Base-by-base conservation (phyloP, 1,139 yeast genomes). In the Sugiyamaella japonica region DNA sequence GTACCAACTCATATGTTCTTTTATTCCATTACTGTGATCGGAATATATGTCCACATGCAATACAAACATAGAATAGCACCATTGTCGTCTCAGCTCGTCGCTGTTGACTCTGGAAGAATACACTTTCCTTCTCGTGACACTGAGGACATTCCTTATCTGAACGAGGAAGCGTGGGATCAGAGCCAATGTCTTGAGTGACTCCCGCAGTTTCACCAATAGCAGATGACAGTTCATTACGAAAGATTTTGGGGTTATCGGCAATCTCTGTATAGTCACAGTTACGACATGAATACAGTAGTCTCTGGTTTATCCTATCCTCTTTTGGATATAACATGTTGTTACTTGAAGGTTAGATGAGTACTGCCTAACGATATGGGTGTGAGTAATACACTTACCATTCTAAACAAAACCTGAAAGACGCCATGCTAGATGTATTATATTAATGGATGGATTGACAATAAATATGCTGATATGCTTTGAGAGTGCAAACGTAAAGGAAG, bases 291-390 rank as follows among this genome's bases (percentile, higher is more conserved):
- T 89, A 93, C 56, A 93, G 77, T 58, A 93, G 79, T 62, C 95
- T 76, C 59, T 75, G 77, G 61, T 76, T 73, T 51, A 76, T 77
- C 68, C 87, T 88, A 70, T 95, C 99, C 75, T 95, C 99, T 64
- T 89, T 84, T n/a, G 99, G 99, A 71, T 93, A 95, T 74, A 93
- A 81, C 99, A 93, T 91, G 70, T 95, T 95, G 79, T 95, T 95
- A 81, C 86, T 69, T 34, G 31, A 46, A 12, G 31, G 58, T 57
- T 56, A 59, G 58, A 28, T 20, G 34, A n/a, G 6, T 29, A 7
- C 34, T 29, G 9, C n/a, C 4, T 29, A 10, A 29, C 34, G 25
- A 3, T 20, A 3, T 20, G 25, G 6, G 6, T 6, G 6, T 20
- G 25, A 6, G 7, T 29, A 9, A 29, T 29, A 29, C 34, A 67